Conservation (phyloP, 441 rosid genomes). For the Geranium incanum region DNA sequence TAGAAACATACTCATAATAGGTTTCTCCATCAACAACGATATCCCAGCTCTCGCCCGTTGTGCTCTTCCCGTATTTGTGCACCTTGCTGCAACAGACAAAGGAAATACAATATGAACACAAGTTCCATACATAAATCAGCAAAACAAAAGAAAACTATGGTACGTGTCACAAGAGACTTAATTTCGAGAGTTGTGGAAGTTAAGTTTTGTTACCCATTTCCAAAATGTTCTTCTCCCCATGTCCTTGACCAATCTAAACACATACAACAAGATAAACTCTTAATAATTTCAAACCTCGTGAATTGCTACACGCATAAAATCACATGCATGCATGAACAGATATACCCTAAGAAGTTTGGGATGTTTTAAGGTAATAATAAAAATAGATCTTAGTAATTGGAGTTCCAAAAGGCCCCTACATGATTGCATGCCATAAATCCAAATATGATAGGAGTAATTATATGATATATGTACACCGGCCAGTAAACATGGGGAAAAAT, state of each 20-base stretch:
- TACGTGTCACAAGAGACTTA: too few species aligned
- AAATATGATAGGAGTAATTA: too few species aligned
- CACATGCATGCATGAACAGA: neutral
- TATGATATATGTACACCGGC: too few species aligned
- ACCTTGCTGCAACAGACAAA: constrained; percentile 52
- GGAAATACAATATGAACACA: neutral
- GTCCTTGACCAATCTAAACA: constrained; percentile 93
- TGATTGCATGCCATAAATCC: neutral
- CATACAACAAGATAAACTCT: constrained; percentile 16
- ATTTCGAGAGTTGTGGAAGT: neutral
- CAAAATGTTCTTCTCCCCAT: constrained; percentile 98
- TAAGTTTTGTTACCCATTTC: constrained; percentile 66
- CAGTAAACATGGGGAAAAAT: neutral
- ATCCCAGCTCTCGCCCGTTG: constrained; percentile 98
- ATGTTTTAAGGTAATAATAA: neutral
- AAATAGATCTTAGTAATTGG: neutral
- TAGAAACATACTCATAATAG: constrained; percentile 51
- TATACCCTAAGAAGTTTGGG: neutral
- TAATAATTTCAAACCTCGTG: neutral
- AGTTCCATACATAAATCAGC: too few species aligned
- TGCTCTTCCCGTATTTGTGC: constrained; percentile 94
- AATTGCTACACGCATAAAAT: neutral
- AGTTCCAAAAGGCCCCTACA: too few species aligned
- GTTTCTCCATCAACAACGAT: constrained; percentile 93
- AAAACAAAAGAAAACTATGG: too few species aligned